These are phyloP conservation scores for Dalechampia spathulata DNA, from an alignment of 441 rosid genomes.

Conservation along the genomic window DNA sequence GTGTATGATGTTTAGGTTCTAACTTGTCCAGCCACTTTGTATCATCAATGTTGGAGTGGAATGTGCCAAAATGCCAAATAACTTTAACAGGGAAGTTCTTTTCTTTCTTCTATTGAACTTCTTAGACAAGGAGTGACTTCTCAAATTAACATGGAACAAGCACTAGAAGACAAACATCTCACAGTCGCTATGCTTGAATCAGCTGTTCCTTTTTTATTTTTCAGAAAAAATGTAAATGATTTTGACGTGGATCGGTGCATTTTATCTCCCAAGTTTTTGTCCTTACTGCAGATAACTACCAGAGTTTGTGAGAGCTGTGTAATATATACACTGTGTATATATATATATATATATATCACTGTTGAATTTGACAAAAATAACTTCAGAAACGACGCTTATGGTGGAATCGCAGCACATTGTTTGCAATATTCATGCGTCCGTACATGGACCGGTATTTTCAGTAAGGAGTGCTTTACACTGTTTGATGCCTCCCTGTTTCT, in stretches of 20 bases:
- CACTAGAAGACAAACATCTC: neutral
- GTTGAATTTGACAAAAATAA: neutral
- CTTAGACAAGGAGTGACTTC: neutral
- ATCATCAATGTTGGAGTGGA: constrained; percentile 3
- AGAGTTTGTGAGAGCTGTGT: constrained; percentile 6
- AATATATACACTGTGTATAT: neutral
- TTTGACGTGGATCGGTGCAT: neutral
- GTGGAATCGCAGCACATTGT: no score
- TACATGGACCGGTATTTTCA: neutral
- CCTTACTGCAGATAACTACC: neutral
- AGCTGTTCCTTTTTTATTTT: neutral
- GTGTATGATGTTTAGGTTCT: constrained; percentile 78
- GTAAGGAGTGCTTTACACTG: neutral
- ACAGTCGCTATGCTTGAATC: neutral
- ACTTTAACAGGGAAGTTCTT: constrained; percentile 18
- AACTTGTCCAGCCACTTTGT: constrained; percentile 17
- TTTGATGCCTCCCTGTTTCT: no score
- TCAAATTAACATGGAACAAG: constrained; percentile 14
- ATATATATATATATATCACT: neutral
- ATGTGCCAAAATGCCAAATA: constrained; percentile 12
- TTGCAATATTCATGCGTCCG: no score
- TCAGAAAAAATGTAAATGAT: constrained; percentile 18
- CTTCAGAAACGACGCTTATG: neutral
- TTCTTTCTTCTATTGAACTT: constrained; percentile 2
- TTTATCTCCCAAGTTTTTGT: neutral